These are phyloP conservation scores for Rossbeevera mucosa DNA, from an alignment of 768 basidiomycete genomes.

Conservation along the genomic window DNA sequence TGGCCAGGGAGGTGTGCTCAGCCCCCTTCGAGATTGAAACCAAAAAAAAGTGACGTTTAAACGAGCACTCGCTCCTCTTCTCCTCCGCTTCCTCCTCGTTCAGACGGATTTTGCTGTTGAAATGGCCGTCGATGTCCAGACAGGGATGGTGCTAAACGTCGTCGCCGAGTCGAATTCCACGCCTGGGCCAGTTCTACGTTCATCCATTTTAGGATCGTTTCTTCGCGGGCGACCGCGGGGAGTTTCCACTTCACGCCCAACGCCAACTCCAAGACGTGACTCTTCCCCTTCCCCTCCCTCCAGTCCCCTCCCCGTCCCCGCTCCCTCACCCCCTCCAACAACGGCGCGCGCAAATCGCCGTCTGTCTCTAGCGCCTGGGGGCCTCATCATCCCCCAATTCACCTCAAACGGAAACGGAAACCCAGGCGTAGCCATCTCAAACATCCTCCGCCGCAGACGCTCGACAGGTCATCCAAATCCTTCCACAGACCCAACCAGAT, in stretches of 20 bases:
- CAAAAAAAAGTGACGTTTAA: not conserved
- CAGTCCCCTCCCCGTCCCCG: conserved; percentile 37
- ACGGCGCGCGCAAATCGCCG: conserved; percentile 30
- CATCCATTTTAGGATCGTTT: conserved; percentile 68
- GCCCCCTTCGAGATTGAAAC: conserved; percentile 17
- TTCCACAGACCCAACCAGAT: not conserved
- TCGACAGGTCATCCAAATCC: conserved; percentile 53
- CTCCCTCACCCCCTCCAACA: conserved; percentile 10
- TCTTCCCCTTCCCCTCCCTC: conserved; percentile 43
- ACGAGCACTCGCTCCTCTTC: not conserved
- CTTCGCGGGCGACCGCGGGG: conserved; percentile 60
- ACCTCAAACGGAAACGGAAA: conserved; percentile 26
- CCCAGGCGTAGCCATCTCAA: conserved; percentile 37
- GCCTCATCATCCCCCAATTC: conserved; percentile 33
- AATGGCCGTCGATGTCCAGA: not conserved
- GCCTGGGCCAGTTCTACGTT: conserved; percentile 33
- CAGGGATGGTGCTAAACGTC: conserved; percentile 10
- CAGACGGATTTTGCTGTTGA: too few species aligned
- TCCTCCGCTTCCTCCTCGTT: not conserved
- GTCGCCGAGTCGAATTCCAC: conserved; percentile 26
- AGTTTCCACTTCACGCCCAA: conserved; percentile 52
- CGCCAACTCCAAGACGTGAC: conserved; percentile 20
- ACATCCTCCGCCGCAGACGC: conserved; percentile 64
- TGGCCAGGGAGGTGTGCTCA: not conserved
- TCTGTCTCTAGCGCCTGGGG: conserved; percentile 37